These are phyloP conservation scores for Wilcoxina mikolae DNA, from an alignment of 495 filamentous ascomycete genomes.

Conservation along the genomic window DNA sequence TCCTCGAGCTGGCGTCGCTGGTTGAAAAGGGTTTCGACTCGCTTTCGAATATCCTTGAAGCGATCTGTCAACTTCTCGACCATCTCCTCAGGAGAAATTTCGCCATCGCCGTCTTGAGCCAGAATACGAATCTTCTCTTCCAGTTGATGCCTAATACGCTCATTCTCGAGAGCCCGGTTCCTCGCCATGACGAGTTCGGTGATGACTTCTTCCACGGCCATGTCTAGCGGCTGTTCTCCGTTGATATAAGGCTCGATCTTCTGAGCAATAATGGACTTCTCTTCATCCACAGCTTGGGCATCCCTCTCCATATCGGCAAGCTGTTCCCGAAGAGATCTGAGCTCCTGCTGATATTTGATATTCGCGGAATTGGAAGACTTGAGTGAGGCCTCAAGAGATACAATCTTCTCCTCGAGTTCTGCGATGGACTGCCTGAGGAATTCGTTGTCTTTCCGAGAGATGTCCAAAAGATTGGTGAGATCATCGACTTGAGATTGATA, in stretches of 20 bases:
- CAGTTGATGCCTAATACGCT: conserved; percentile 14
- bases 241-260: conserved; percentile 26
- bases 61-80: conserved; percentile 23
- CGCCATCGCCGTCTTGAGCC: conserved; percentile 10
- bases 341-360: conserved; percentile 6
- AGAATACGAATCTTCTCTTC: conserved; percentile 23
- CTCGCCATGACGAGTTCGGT: conserved; percentile 24
- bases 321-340: conserved; percentile 7
- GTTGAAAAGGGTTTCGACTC: conserved; percentile 18
- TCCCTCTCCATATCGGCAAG: conserved; percentile 11
- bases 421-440: conserved; percentile 8
- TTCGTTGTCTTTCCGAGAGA: conserved; percentile 13
- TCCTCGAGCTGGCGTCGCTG: conserved; percentile 1
- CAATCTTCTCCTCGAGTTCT: conserved; percentile 11
- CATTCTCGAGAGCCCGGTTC: conserved; percentile 25
- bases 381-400: conserved; percentile 11
- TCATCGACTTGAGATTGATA: conserved; percentile 11
- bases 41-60: conserved; percentile 18
- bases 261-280: conserved; percentile 24
- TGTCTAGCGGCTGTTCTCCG: conserved; percentile 21
- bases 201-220: conserved; percentile 28
- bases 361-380: conserved; percentile 11
- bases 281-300: conserved; percentile 16
- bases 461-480: conserved; percentile 11
- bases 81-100: conserved; percentile 20